Conservation (phyloP, 257 asterid genomes). For the Forsythia viridissima region DNA sequence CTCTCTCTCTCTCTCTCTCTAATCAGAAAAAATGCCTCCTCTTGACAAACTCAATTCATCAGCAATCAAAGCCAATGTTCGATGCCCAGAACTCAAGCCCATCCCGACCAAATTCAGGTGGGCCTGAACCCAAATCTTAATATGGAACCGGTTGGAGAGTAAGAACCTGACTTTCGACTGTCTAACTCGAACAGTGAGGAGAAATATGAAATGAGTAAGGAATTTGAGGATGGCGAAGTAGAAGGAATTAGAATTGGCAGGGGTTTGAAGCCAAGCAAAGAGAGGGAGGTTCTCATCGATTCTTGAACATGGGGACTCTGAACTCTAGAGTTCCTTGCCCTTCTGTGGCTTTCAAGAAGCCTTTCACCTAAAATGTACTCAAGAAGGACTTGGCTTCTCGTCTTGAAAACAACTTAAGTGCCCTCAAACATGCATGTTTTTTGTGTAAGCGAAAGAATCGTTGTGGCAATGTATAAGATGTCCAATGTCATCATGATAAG, state of each 20-base stretch:
- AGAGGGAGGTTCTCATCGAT: slow-evolving; percentile 4
- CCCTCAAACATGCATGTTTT: slow-evolving; percentile 90
- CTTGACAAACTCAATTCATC: slow-evolving; percentile 35
- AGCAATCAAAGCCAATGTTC: slow-evolving; percentile 14
- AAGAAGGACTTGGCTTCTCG: slow-evolving; percentile 45
- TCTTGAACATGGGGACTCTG: slow-evolving; percentile 46
- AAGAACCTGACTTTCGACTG: slow-evolving; percentile 3
- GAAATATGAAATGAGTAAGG: slow-evolving; percentile 1
- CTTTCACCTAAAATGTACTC: slow-evolving; percentile 71
- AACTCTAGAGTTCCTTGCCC: slow-evolving; percentile 46
- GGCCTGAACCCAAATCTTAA: slow-evolving; percentile 8
- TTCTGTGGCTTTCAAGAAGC: slow-evolving; percentile 62
- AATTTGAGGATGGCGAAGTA: slow-evolving; percentile 9
- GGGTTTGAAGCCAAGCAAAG: slow-evolving; percentile 30
- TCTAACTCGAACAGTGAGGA: slow-evolving; percentile 3
- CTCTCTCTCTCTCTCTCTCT: not conserved
- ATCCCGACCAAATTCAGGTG: slow-evolving; percentile 12
- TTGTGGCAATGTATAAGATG: slow-evolving; percentile 77
- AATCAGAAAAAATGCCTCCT: slow-evolving; percentile 43
- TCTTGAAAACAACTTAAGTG: slow-evolving; percentile 73
- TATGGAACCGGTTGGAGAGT: slow-evolving; percentile 19
- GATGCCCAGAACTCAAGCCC: slow-evolving; percentile 29
- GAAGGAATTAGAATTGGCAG: slow-evolving; percentile 14
- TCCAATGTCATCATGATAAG: slow-evolving; percentile 59
- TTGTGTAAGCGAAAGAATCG: slow-evolving; percentile 66